Conservation (phyloP, 2,329 filamentous ascomycete genomes). For the Calonectria multiphialidica region DNA sequence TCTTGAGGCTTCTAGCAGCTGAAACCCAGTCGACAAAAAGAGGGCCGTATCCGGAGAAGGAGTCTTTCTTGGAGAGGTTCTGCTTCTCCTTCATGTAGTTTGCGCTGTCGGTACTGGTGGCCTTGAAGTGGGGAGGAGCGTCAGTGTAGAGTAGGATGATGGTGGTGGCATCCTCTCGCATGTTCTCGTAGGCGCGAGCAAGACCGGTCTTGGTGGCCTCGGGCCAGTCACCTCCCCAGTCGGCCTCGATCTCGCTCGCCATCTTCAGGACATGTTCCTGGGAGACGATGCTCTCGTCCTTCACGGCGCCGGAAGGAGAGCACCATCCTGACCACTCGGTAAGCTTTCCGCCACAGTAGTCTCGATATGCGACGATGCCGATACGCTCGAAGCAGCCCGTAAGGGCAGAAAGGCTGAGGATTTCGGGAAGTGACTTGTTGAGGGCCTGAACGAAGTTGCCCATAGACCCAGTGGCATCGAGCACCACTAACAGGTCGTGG, state of each 20-base stretch:
- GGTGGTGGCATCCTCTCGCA: conserved; percentile 61
- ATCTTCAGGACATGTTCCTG: conserved; percentile 52
- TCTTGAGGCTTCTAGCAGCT: conserved; percentile 49
- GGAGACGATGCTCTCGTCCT: conserved; percentile 35
- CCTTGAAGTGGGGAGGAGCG: conserved; percentile 58
- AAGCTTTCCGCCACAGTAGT: conserved; percentile 54
- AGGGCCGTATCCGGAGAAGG: conserved; percentile 48
- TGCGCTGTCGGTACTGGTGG: conserved; percentile 39
- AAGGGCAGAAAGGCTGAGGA: conserved; percentile 61
- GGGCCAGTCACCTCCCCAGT: conserved; percentile 56
- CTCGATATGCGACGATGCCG: conserved; percentile 63
- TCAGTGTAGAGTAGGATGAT: conserved; percentile 63
- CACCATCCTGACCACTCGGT: conserved; percentile 65
- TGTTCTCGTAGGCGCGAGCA: conserved; percentile 58
- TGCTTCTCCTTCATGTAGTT: conserved; percentile 47
- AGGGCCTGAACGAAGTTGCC: conserved; percentile 56
- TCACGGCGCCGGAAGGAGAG: conserved; percentile 34
- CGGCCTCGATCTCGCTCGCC: conserved; percentile 46
- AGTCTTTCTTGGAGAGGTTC: conserved; percentile 20
- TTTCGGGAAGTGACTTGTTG: conserved; percentile 60
- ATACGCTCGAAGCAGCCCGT: conserved; percentile 63
- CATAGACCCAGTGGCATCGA: conserved; percentile 62
- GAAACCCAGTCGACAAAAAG: conserved; percentile 60
- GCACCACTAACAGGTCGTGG: conserved; percentile 60
- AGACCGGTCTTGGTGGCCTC: conserved; percentile 64